phyloP scores from a whole-genome alignment of 805 yeast species.

The Barnettozyma wickerhamii region DNA sequence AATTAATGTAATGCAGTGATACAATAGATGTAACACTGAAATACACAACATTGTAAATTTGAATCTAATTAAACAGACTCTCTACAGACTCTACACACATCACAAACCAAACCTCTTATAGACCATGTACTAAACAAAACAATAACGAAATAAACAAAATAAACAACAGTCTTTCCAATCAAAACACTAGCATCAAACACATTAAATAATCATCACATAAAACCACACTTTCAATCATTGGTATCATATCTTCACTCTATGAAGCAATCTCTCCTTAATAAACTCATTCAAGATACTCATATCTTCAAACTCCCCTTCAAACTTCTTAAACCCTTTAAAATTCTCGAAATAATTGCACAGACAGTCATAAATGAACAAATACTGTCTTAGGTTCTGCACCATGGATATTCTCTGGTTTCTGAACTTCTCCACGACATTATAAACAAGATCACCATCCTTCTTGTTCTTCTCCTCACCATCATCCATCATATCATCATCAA shows the following conservation, averaged over 20 bases:
- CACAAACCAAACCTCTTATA: too few relatives aligned
- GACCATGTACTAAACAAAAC: too few relatives aligned
- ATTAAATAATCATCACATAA: background rate
- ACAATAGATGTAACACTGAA: too few relatives aligned
- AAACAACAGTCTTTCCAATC: too few relatives aligned
- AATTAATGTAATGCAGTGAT: too few relatives aligned
- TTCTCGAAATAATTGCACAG: constrained; percentile 25
- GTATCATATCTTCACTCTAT: background rate
- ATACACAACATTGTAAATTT: too few relatives aligned
- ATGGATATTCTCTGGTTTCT: constrained; percentile 74
- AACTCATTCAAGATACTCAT: constrained; percentile 7
- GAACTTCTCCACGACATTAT: constrained; percentile 57
- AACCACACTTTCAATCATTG: background rate
- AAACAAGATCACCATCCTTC: constrained; percentile 46
- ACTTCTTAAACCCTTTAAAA: constrained; percentile 1
- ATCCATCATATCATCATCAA: constrained; percentile 1
- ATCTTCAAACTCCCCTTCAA: constrained; percentile 6
- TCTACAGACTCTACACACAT: too few relatives aligned
- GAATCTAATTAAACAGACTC: too few relatives aligned
- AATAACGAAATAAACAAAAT: too few relatives aligned
- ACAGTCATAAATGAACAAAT: constrained; percentile 67
- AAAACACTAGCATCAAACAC: too few relatives aligned
- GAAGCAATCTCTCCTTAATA: background rate
- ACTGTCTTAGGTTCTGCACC: constrained; percentile 82
- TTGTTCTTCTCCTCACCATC: background rate